Conservation (phyloP, 371 early-diverging fungal genomes). For the Mycotypha africana region DNA sequence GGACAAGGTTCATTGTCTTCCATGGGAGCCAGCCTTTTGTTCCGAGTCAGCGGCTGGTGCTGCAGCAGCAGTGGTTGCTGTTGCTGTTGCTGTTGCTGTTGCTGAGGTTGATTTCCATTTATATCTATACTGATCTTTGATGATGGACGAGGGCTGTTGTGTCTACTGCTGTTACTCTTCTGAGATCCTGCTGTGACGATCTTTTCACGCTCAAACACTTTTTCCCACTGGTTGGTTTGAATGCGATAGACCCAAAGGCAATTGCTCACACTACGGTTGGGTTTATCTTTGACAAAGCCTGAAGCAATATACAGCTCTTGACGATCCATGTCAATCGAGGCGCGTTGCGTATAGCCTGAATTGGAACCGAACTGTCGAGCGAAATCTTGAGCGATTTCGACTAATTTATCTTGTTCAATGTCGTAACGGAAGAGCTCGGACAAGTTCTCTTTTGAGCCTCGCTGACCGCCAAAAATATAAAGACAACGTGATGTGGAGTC, state of each 20-base stretch:
- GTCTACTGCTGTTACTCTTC: too few species aligned
- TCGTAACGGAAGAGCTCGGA: slow-evolving; percentile 82
- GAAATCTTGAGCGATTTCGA: slow-evolving; percentile 69
- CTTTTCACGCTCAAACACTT: slow-evolving; percentile 71
- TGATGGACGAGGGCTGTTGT: too few species aligned
- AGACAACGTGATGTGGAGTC: slow-evolving; percentile 66
- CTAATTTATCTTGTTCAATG: slow-evolving; percentile 67
- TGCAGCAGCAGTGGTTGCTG: slow-evolving; percentile 79
- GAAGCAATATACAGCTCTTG: slow-evolving; percentile 80
- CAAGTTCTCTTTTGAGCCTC: slow-evolving; percentile 68
- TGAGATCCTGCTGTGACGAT: too few species aligned
- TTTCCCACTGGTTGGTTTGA: slow-evolving; percentile 59
- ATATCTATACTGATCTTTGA: slow-evolving; percentile 26
- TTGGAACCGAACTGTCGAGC: slow-evolving; percentile 67
- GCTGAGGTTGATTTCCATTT: too few species aligned
- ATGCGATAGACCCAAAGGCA: slow-evolving; percentile 72
- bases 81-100: slow-evolving; percentile 56
- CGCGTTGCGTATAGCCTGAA: slow-evolving; percentile 81
- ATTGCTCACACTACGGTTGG: slow-evolving; percentile 40
- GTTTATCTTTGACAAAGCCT: slow-evolving; percentile 60
- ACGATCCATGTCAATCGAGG: slow-evolving; percentile 66
- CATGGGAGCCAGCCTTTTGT: too few species aligned
- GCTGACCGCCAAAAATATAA: slow-evolving; percentile 88
- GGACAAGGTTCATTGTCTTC: slow-evolving; percentile 59
- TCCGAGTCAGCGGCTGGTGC: too few species aligned